Evolutionary conservation across 768 basidiomycete species (phyloP), one percentile per base, ranked within the genome.

Genomic region (Scleroderma bovista): DNA sequence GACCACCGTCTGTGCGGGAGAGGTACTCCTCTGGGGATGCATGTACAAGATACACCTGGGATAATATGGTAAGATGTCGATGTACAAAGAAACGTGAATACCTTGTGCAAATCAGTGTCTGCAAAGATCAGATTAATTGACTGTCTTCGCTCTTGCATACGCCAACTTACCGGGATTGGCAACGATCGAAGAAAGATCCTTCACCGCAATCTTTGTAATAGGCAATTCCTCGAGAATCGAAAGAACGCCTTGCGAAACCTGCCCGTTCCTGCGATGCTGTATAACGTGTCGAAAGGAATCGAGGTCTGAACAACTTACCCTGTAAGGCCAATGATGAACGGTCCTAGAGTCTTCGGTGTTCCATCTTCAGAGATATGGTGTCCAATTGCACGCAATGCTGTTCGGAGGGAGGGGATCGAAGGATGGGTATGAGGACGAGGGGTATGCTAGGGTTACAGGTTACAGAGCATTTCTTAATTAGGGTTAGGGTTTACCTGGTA

Each of bases 291-390:
- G 47, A 31, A 42, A 52, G 20, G 41, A 41, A 29, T 31, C 29
- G 43, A 1, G 45, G 36, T 9, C 34, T 26, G 0, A 56, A 41
- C 17, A 12, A 60, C 74, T 44, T 62, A 90, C 88, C 92, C 92
- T 20, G 91, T 93, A 39, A 94, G 60, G 16, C 89, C 87, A 46
- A 93, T 77, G 0, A 93, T 76, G 32, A 89, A 79, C 0, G 93
- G 93, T 2, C 88, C 91, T 1, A 86, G 70, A 9, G 69, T 67
- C n/a, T 65, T 64, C 6, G 86, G 82, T 2, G 81, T 83, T 2
- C 85, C 84, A 34, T 79, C 70, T 32, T 68, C 59, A 3, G 66
- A 58, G 11, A 94, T 83, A 17, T 69, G 69, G 1, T 70, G 61
- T 0, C 87, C 87, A 20, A 88, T 77, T 7, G 72, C 65, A 34